Conservation (phyloP, 768 basidiomycete genomes). For the Mycena pura region DNA sequence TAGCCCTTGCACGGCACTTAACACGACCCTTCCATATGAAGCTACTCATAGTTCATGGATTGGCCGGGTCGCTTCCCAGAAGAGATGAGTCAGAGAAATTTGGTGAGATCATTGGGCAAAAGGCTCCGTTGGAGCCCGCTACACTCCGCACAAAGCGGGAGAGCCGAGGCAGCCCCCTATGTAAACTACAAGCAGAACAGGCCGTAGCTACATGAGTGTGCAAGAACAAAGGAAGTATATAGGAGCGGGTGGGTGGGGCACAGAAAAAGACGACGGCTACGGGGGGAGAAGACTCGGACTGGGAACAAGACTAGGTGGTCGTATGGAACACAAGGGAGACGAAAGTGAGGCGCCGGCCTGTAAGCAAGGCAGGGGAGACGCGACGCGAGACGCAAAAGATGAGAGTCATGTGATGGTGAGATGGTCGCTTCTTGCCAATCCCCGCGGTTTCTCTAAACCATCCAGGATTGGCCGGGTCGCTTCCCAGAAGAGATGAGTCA, state of each 20-base stretch:
- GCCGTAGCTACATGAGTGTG: too few species aligned
- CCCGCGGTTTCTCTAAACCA: background rate
- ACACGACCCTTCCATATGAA: too few species aligned
- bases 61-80: too few species aligned
- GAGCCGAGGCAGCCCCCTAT: slow-evolving; percentile 4
- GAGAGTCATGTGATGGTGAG: background rate
- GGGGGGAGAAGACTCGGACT: background rate
- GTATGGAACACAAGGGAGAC: background rate
- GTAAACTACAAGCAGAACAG: background rate
- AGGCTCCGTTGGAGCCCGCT: background rate
- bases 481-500: too few species aligned
- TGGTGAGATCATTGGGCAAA: too few species aligned
- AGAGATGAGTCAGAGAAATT: too few species aligned
- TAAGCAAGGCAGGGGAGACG: background rate
- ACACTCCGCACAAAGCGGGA: slow-evolving; percentile 1
- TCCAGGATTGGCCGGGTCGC: too few species aligned
- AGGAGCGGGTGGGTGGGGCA: too few species aligned
- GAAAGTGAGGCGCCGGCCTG: background rate
- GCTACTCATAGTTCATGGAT: too few species aligned
- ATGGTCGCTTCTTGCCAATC: background rate
- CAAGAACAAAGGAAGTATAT: too few species aligned
- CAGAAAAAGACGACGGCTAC: background rate
- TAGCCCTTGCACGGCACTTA: too few species aligned
- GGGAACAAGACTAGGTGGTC: background rate
- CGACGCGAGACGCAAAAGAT: background rate